Evolutionary conservation across 1,284 basidiomycete species (phyloP), one percentile per base, ranked within the genome.

Genomic region (Macrocystidia cucumis): DNA sequence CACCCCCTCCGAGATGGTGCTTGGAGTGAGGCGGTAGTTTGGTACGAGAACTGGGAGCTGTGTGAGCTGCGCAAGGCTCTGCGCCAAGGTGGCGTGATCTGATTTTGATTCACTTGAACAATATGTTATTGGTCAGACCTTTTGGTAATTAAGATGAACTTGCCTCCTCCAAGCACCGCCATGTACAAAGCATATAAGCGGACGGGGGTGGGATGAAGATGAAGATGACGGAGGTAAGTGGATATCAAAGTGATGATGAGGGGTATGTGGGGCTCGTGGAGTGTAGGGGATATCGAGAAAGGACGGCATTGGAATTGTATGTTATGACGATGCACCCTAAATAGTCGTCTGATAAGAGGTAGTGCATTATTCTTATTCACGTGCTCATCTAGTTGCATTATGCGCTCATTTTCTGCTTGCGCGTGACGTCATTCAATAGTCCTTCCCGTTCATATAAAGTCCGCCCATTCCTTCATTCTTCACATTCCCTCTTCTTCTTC

Each of bases 121-220:
- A 24, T n/a, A 30, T 32, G 19, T 39, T 20, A 44, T 25, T 25
- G 28, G 35, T 37, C 31, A 28, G 21, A 22, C 27, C 3, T 22
- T 14, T 32, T 25, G 12, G n/a, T 21, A 16, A 16, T 11, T 26
- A 11, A 7, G 32, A 25, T 35, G 36, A 14, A 54, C 78, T 65
- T 50, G 84, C 83, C 73, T 56, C 47, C 74, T 62, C 85, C 85
- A 89, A 22, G 85, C 86, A 25, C 85, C 85, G 22, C 86, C 86
- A 48, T 88, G 85, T 11, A 87, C 60, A 47, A 83, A 85, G 41
- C 72, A 70, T 37, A 79, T 46, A 39, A 76, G 51, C 29, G 59
- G 56, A 35, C 44, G 30, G 39, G 42, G 18, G 37, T 18, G 27
- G 30, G 32, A 23, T 24, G 29, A 5, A 14, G 25, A 14, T 26